phyloP scores from a whole-genome alignment of 2,329 filamentous ascomycete genomes.

The Cladosporium austrohemisphaericum region DNA sequence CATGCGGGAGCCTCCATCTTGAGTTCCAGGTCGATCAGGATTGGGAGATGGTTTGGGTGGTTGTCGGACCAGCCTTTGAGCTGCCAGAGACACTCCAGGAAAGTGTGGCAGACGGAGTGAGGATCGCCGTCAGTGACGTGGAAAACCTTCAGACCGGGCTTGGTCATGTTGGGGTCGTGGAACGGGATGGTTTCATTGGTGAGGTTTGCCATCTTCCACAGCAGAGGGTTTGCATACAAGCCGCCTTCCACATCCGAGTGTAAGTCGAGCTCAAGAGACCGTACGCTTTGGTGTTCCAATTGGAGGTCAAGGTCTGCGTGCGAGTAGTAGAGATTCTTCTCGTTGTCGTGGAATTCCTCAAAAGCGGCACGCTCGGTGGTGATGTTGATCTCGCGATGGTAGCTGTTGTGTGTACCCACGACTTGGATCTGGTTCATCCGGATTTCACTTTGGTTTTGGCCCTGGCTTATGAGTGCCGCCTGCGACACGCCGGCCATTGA shows the following conservation, averaged over 20 bases:
- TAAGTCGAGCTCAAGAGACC: slow-evolving; percentile 49
- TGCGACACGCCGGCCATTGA: slow-evolving; percentile 6
- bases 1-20: slow-evolving; percentile 41
- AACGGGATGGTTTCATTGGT: slow-evolving; percentile 35
- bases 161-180: slow-evolving; percentile 39
- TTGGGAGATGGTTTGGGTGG: slow-evolving; percentile 44
- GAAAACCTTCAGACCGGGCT: slow-evolving; percentile 48
- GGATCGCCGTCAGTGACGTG: slow-evolving; percentile 51
- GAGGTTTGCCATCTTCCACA: slow-evolving; percentile 41
- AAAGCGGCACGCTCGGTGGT: slow-evolving; percentile 42
- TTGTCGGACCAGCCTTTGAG: slow-evolving; percentile 45
- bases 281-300: slow-evolving; percentile 44
- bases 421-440: slow-evolving; percentile 53
- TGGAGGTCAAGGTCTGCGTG: slow-evolving; percentile 46
- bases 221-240: slow-evolving; percentile 44
- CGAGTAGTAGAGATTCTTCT: slow-evolving; percentile 47
- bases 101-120: slow-evolving; percentile 45
- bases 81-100: slow-evolving; percentile 42
- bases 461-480: not conserved
- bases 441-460: slow-evolving; percentile 24
- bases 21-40: slow-evolving; percentile 50
- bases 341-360: slow-evolving; percentile 35
- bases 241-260: slow-evolving; percentile 49
- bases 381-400: slow-evolving; percentile 46
- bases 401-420: slow-evolving; percentile 51